Evolutionary conservation across 495 filamentous ascomycete species (phyloP).

Genomic region (Cercophora newfieldiana): DNA sequence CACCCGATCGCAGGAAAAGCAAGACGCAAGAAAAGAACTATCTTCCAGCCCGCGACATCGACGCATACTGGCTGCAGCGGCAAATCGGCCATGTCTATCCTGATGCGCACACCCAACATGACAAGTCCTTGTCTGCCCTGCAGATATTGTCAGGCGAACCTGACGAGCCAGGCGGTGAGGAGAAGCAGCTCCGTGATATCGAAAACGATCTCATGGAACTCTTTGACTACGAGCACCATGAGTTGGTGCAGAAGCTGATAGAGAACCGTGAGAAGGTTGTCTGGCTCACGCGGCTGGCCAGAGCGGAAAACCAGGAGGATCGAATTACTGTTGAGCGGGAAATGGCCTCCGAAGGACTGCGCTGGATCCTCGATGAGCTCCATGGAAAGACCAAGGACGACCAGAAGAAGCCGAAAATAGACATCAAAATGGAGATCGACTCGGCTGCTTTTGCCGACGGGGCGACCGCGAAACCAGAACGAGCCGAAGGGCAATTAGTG

Average conservation of each 20-base stretch:
- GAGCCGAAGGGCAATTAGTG: slow-evolving; percentile 65
- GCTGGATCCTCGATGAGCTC: slow-evolving; percentile 82
- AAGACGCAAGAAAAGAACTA: slow-evolving; percentile 57
- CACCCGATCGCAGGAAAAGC: slow-evolving; percentile 39
- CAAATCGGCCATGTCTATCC: slow-evolving; percentile 85
- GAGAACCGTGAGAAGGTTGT: slow-evolving; percentile 88
- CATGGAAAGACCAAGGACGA: slow-evolving; percentile 58
- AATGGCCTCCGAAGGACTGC: slow-evolving; percentile 86
- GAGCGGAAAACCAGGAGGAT: slow-evolving; percentile 77
- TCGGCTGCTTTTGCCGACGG: slow-evolving; percentile 57
- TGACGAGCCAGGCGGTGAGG: slow-evolving; percentile 70
- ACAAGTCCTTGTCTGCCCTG: slow-evolving; percentile 79
- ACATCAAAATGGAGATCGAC: slow-evolving; percentile 96
- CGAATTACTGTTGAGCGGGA: slow-evolving; percentile 78
- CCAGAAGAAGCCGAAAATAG: slow-evolving; percentile 65
- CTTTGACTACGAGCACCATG: slow-evolving; percentile 95
- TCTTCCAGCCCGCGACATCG: slow-evolving; percentile 82
- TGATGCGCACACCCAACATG: slow-evolving; percentile 87
- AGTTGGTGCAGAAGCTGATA: slow-evolving; percentile 89
- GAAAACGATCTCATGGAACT: slow-evolving; percentile 98
- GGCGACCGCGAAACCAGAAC: slow-evolving; percentile 40
- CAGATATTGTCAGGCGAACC: slow-evolving; percentile 73
- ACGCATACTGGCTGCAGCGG: slow-evolving; percentile 95
- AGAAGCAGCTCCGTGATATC: slow-evolving; percentile 82
- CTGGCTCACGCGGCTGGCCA: slow-evolving; percentile 89